Conservation (phyloP, 1,139 yeast genomes). For the Suhomyces anneliseae region DNA sequence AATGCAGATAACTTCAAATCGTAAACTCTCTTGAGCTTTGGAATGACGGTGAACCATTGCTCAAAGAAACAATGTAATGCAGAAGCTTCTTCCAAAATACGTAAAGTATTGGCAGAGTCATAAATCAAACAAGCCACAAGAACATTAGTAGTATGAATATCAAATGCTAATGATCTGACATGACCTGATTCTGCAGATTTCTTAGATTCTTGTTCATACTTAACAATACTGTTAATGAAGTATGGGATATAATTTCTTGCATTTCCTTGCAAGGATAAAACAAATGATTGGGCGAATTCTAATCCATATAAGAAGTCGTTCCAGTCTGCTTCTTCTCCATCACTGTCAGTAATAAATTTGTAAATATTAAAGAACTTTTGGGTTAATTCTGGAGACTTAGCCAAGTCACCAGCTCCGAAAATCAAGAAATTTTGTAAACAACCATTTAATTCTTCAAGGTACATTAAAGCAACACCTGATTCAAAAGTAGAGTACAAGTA, state of each 20-base stretch:
- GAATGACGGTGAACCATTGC: constrained; percentile 64
- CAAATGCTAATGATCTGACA: constrained; percentile 42
- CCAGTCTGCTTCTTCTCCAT: constrained; percentile 38
- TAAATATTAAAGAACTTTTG: constrained; percentile 33
- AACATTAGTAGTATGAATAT: constrained; percentile 63
- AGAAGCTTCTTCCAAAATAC: constrained; percentile 48
- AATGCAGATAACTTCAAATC: constrained; percentile 76
- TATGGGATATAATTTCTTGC: constrained; percentile 41
- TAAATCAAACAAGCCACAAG: constrained; percentile 65
- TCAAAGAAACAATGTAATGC: constrained; percentile 55
- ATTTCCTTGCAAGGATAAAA: constrained; percentile 47
- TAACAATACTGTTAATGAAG: constrained; percentile 34
- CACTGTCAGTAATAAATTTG: constrained; percentile 34
- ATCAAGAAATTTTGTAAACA: constrained; percentile 75
- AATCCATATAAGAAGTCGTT: constrained; percentile 52
- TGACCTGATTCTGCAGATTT: constrained; percentile 11
- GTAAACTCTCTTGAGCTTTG: constrained; percentile 67
- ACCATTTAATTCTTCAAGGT: constrained; percentile 75
- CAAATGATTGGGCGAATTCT: constrained; percentile 55
- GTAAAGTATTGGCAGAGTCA: constrained; percentile 56
- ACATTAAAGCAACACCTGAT: constrained; percentile 56
- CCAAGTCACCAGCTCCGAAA: constrained; percentile 61
- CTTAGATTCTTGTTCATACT: constrained; percentile 15
- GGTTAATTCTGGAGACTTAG: constrained; percentile 26
- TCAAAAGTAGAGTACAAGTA: constrained; percentile 54